Evolutionary conservation across 2,329 filamentous ascomycete genomes (phyloP).

Genomic region (Phaeosphaeria sp.): DNA sequence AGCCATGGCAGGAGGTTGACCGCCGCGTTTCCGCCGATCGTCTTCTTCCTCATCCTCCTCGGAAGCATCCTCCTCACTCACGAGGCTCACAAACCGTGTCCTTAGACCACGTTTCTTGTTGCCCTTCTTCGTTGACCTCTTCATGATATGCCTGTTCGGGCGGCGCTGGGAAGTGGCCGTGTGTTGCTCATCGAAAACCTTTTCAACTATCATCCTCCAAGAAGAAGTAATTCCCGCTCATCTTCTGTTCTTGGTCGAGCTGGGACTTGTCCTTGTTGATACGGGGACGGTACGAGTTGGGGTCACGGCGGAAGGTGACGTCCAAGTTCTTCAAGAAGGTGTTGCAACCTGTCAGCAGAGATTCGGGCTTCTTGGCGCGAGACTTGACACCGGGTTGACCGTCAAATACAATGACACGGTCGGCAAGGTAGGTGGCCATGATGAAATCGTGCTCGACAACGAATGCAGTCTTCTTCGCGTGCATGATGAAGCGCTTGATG

Average conservation of each 20-base stretch:
- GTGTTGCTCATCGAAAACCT: conserved; percentile 62
- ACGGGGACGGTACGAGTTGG: conserved; percentile 92
- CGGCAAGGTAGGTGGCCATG: conserved; percentile 84
- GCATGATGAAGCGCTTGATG: conserved; percentile 99
- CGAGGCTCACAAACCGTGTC: conserved; percentile 40
- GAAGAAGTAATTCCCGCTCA: conserved; percentile 96
- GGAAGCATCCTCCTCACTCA: conserved; percentile 62
- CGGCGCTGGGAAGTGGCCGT: conserved; percentile 42
- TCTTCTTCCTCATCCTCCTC: conserved; percentile 70
- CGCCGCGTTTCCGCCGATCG: conserved; percentile 63
- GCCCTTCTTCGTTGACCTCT: conserved; percentile 46
- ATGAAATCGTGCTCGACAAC: conserved; percentile 99
- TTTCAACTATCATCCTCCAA: conserved; percentile 83
- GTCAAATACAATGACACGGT: conserved; percentile 98
- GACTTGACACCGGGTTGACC: conserved; percentile 88
- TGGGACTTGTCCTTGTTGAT: conserved; percentile 98
- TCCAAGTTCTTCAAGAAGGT: conserved; percentile 94
- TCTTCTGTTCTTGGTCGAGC: conserved; percentile 97
- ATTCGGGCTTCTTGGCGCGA: conserved; percentile 88
- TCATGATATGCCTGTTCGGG: conserved; percentile 50
- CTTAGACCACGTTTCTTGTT: conserved; percentile 44
- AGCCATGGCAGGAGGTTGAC: conserved; percentile 60
- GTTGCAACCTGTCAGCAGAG: conserved; percentile 94
- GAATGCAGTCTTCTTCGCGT: conserved; percentile 99
- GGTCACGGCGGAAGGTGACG: conserved; percentile 97